Evolutionary conservation across 83 land plant species (phyloP), one percentile per base, ranked within the genome.

Genomic region (Thuja plicata): DNA sequence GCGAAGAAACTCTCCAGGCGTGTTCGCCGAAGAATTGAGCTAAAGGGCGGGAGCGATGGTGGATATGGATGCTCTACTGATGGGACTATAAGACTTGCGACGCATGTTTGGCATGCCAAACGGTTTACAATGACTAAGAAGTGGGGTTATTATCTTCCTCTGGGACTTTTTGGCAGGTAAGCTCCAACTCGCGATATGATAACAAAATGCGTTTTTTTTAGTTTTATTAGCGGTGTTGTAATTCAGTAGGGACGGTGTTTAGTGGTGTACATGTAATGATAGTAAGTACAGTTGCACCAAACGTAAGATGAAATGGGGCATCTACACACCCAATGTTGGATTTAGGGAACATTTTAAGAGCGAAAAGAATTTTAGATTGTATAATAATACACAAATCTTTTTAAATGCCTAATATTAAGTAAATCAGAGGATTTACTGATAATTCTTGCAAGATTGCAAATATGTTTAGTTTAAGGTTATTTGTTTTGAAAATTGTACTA

Each of bases 51-150:
- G 77, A 92, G 88, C 27, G 90, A 85, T 12, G 76, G 84, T 6
- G 97, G 96, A 11, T 93, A 90, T 82, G 62, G 82, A 38, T 77
- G 76, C 82, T 89, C 96, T 0, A 92, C 93, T 5, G 99, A 98
- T 85, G 99, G 99, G 5, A 96, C 97, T 5, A 93, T 84, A 90
- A 93, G 99, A 85, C 88, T 98, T 50, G 93, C 90, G 37, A 97
- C 99, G 17, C 99, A 98, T 92, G 96, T 98, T 52, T 98, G 99
- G 99, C 99, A 97, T 90, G 97, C 97, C 12, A 98, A 98, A 92
- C 93, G 99, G 13, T 98, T 98, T 76, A 85, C 87, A 8, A 97
- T 98, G 97, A 88, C 88, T 11, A 98, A 96, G 91, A 87, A 77
- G 11, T 98, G 99, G 99, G 99, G 97, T 5, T 94, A 92, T 73